A percentile compares a stretch with the other conserved stretches of the same genome.
These are phyloP conservation scores for Mycena sanguinolenta DNA, from an alignment of 768 basidiomycete species.

Conservation along the genomic window DNA sequence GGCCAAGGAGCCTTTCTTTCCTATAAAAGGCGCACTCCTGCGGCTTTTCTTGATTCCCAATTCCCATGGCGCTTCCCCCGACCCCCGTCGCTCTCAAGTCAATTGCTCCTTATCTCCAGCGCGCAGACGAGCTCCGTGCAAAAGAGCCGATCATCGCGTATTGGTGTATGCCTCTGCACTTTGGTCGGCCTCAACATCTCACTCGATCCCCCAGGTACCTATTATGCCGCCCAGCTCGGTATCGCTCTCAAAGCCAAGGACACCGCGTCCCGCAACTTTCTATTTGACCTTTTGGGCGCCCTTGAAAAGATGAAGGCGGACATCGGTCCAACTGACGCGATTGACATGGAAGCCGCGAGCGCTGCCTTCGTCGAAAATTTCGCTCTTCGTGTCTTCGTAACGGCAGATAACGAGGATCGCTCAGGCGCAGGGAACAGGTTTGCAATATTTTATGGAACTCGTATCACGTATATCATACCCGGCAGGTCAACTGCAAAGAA, in stretches of 20 bases:
- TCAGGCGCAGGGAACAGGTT: conserved; percentile 82
- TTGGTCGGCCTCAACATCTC: conserved; percentile 9
- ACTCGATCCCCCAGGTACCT: conserved; percentile 71
- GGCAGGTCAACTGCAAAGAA: conserved; percentile 90
- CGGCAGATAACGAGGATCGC: conserved; percentile 94
- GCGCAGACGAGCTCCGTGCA: conserved; percentile 87
- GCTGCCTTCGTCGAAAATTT: conserved; percentile 96
- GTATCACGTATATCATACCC: conserved; percentile 17
- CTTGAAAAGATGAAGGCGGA: conserved; percentile 87
- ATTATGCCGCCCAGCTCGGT: conserved; percentile 92
- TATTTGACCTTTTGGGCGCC: conserved; percentile 78
- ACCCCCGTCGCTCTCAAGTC: conserved; percentile 62
- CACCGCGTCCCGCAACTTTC: conserved; percentile 70
- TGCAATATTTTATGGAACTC: conserved; percentile 30
- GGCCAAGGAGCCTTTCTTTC: neutral
- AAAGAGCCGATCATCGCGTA: conserved; percentile 93
- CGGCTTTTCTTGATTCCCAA: conserved; percentile 4
- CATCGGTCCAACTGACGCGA: conserved; percentile 81
- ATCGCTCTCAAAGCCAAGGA: conserved; percentile 82
- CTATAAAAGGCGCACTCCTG: neutral
- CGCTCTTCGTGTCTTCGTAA: conserved; percentile 88
- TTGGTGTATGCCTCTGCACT: conserved; percentile 79
- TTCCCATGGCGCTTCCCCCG: conserved; percentile 26
- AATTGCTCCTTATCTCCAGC: conserved; percentile 85
- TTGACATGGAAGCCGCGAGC: conserved; percentile 85